A percentile compares a stretch with the other conserved stretches of the same genome.
Conservation (phyloP, 805 yeast genomes). For the Allodekkera sacchari region DNA sequence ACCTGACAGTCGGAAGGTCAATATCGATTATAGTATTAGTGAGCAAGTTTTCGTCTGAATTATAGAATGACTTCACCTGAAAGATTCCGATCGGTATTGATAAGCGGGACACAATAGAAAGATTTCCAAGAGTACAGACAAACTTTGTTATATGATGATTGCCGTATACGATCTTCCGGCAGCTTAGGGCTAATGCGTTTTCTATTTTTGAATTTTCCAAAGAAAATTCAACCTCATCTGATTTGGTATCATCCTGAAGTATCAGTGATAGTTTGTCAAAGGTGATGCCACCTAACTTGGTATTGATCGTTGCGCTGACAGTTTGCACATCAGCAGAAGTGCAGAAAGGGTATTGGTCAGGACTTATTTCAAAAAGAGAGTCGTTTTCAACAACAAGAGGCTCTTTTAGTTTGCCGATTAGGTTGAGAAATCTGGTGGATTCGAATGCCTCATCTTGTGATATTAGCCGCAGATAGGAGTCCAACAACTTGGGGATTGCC, state of each 20-base stretch:
- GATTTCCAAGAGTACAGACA: constrained; percentile 14
- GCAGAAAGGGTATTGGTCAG: constrained; percentile 31
- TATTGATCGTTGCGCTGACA: constrained; percentile 27
- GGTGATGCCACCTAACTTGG: constrained; percentile 12
- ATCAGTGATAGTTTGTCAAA: constrained; percentile 9
- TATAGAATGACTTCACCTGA: constrained; percentile 12
- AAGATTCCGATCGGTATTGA: constrained; percentile 8
- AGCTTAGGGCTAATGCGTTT: constrained; percentile 3
- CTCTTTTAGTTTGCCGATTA: constrained; percentile 7
- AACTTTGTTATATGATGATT: constrained; percentile 13
- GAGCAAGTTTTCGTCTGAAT: constrained; percentile 3
- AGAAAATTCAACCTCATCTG: neutral
- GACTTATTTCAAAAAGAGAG: constrained; percentile 27
- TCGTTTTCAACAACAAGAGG: constrained; percentile 13
- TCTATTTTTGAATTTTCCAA: neutral
- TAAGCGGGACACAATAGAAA: constrained; percentile 12
- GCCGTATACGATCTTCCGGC: constrained; percentile 16
- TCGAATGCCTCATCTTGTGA: constrained; percentile 21
- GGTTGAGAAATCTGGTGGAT: constrained; percentile 9
- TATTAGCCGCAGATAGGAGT: constrained; percentile 30
- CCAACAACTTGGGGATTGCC: constrained; percentile 23
- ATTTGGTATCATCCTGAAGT: neutral
- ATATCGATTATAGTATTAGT: constrained; percentile 15
- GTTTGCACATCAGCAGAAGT: constrained; percentile 29
- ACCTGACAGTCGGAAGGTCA: constrained; percentile 15